Evolutionary conservation across 2,329 filamentous ascomycete genomes (phyloP).

Genomic region (Paraphoma sp.): DNA sequence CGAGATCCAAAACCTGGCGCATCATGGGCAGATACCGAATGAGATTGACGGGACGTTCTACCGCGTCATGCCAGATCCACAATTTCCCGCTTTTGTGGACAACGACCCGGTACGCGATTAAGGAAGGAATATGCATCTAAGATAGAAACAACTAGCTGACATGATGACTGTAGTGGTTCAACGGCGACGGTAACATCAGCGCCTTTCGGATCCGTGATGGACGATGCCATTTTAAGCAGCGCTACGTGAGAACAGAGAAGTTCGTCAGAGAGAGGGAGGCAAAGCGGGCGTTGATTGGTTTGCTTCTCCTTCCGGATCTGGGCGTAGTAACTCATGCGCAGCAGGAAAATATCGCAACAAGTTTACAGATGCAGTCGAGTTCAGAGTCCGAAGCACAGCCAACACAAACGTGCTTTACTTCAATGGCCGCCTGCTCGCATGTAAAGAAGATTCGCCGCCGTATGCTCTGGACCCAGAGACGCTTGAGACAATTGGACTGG

Average conservation of each 20-base stretch:
- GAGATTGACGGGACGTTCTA: constrained; percentile 25
- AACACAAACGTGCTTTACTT: constrained; percentile 27
- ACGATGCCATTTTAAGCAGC: constrained; percentile 41
- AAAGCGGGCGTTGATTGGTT: constrained; percentile 27
- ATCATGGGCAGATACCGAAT: constrained; percentile 15
- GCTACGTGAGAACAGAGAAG: constrained; percentile 52
- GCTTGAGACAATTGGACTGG: constrained; percentile 16
- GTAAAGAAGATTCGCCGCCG: constrained; percentile 21
- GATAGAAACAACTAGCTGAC: too few species aligned
- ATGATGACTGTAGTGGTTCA: constrained; percentile 26
- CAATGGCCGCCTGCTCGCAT: constrained; percentile 14
- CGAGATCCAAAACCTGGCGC: constrained; percentile 14
- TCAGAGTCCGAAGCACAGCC: constrained; percentile 42
- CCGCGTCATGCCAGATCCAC: constrained; percentile 34
- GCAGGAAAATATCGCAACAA: constrained; percentile 46
- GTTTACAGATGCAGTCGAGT: constrained; percentile 46
- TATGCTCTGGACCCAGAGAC: constrained; percentile 22
- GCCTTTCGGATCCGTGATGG: constrained; percentile 49
- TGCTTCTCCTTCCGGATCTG: background rate
- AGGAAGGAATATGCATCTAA: too few species aligned
- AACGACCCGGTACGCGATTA: background rate
- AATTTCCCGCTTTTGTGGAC: constrained; percentile 20
- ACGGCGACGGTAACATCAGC: constrained; percentile 51
- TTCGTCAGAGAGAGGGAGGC: constrained; percentile 49
- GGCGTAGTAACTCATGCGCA: background rate